phyloP scores from a whole-genome alignment of 2,329 filamentous ascomycete species.

The Calonectria montana region DNA sequence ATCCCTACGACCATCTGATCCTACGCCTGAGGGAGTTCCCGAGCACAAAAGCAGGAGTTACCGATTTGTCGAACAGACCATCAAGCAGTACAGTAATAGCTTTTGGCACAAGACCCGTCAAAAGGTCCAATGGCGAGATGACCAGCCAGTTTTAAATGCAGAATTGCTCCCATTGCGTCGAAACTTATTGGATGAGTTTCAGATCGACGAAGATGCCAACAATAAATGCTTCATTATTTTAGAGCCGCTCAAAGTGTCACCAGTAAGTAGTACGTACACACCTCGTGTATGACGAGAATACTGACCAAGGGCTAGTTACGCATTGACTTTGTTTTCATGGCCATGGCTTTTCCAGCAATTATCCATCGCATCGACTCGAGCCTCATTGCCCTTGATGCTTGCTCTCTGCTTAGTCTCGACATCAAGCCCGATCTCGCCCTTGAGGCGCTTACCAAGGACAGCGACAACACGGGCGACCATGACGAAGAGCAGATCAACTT shows the following conservation, averaged over 20 bases:
- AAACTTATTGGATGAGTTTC: conserved; percentile 81
- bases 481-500: conserved; percentile 76
- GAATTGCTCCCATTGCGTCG: conserved; percentile 81
- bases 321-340: conserved; percentile 75
- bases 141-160: conserved; percentile 86
- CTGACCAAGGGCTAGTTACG: conserved; percentile 66
- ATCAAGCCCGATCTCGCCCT: conserved; percentile 78
- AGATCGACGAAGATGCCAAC: conserved; percentile 59
- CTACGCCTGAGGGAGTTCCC: conserved; percentile 68
- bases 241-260: conserved; percentile 80
- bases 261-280: conserved; percentile 75
- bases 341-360: conserved; percentile 82
- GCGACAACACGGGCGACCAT: conserved; percentile 83
- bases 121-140: conserved; percentile 64
- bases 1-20: conserved; percentile 72
- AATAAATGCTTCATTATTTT: conserved; percentile 76
- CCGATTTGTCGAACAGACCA: conserved; percentile 62
- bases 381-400: conserved; percentile 83
- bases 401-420: conserved; percentile 70
- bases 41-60: conserved; percentile 58
- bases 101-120: conserved; percentile 71
- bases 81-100: conserved; percentile 87
- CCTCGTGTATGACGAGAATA: fast-evolving
- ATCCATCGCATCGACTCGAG: conserved; percentile 86
- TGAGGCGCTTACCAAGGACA: conserved; percentile 93